Conservation (phyloP, 129 eudicot genomes). For the carrot (Daucus carota) region DH1_v3.0 NC_030389.2:38563001-38563500, state of each 20-base stretch:
- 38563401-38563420: constrained; percentile 42
- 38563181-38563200: constrained; percentile 50
- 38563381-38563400: constrained; percentile 37
- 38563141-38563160: constrained; percentile 49
- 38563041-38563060: background rate
- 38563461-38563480: constrained; percentile 82
- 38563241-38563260: constrained; percentile 51
- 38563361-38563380: constrained; percentile 42
- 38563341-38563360: constrained; percentile 22
- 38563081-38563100: constrained; percentile 77
- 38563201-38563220: constrained; percentile 56
- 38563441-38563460: constrained; percentile 47
- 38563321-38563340: constrained; percentile 44
- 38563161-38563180: constrained; percentile 27
- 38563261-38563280: constrained; percentile 30
- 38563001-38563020: background rate
- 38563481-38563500: constrained; percentile 79
- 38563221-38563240: constrained; percentile 46
- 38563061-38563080: constrained; percentile 69
- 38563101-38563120: constrained; percentile 60
- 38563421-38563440: constrained; percentile 25
- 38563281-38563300: constrained; percentile 47
- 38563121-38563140: constrained; percentile 32
- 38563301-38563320: constrained; percentile 43
- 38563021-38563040: background rate